A percentile compares a stretch with the other conserved stretches of the same genome.
phyloP scores from a whole-genome alignment of 495 filamentous ascomycete genomes.

The Talaromyces trachyspermus region DNA sequence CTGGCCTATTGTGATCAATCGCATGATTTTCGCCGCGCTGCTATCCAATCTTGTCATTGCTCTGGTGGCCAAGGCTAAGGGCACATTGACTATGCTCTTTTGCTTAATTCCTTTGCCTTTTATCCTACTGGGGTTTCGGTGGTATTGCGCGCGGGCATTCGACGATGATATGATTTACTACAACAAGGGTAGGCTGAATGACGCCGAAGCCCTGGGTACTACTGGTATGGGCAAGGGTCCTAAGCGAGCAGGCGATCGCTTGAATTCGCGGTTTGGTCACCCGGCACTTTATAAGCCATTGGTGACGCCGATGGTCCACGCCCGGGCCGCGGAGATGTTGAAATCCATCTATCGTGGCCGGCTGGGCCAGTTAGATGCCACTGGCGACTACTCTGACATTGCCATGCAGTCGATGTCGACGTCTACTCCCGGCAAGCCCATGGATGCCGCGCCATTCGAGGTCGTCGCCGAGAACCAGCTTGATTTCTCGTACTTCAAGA shows the following conservation, averaged over 20 bases:
- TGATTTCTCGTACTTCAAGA: conserved; percentile 88
- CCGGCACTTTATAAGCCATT: conserved; percentile 83
- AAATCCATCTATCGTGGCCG: conserved; percentile 75
- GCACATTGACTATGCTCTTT: conserved; percentile 51
- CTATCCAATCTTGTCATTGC: conserved; percentile 75
- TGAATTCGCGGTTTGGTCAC: conserved; percentile 79
- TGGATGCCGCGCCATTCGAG: conserved; percentile 59
- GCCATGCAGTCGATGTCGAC: conserved; percentile 75
- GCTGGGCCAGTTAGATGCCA: conserved; percentile 52
- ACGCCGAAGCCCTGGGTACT: conserved; percentile 47
- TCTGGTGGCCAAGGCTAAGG: conserved; percentile 57
- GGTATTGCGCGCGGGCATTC: conserved; percentile 69
- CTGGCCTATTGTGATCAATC: conserved; percentile 89
- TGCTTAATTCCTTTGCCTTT: conserved; percentile 71
- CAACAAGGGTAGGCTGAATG: conserved; percentile 52
- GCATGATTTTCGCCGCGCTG: conserved; percentile 74
- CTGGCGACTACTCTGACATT: conserved; percentile 65
- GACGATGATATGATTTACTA: conserved; percentile 74
- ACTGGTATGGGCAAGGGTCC: conserved; percentile 23
- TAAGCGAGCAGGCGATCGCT: conserved; percentile 57
- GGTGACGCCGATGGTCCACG: conserved; percentile 93
- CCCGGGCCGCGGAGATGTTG: conserved; percentile 75
- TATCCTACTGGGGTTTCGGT: conserved; percentile 76
- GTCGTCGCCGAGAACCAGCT: conserved; percentile 84
- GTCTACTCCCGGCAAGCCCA: conserved; percentile 62